These are phyloP conservation scores for Boletus vermiculosoides DNA, from an alignment of 768 basidiomycete genomes.

Conservation along the genomic window DNA sequence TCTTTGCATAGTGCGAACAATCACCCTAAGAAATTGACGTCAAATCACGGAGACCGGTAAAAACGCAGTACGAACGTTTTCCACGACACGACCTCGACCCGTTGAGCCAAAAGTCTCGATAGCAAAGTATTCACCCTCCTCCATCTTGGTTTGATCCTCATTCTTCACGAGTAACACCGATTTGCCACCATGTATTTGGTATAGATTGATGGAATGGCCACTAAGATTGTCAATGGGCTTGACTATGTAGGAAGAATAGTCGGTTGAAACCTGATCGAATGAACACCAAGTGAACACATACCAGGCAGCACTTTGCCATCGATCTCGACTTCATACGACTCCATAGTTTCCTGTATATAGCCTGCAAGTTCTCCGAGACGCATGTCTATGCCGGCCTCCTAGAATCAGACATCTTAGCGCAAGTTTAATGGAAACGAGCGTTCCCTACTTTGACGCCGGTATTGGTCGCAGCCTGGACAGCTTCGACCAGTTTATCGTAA, in stretches of 20 bases:
- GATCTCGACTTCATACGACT: slow-evolving; percentile 96
- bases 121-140: slow-evolving; percentile 98
- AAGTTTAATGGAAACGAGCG: not conserved
- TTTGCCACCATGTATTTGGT: slow-evolving; percentile 94
- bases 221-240: slow-evolving; percentile 93
- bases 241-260: slow-evolving; percentile 47
- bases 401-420: slow-evolving; percentile 7
- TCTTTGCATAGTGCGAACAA: slow-evolving; percentile 88
- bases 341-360: slow-evolving; percentile 97
- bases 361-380: slow-evolving; percentile 90
- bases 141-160: slow-evolving; percentile 93
- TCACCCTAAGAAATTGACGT: slow-evolving; percentile 59
- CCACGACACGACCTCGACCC: slow-evolving; percentile 83
- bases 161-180: slow-evolving; percentile 88
- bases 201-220: slow-evolving; percentile 88
- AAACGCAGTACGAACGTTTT: slow-evolving; percentile 51
- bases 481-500: slow-evolving; percentile 85
- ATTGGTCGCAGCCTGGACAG: slow-evolving; percentile 92
- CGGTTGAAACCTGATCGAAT: not conserved
- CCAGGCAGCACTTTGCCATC: slow-evolving; percentile 80
- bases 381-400: slow-evolving; percentile 97
- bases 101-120: slow-evolving; percentile 99
- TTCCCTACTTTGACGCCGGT: slow-evolving; percentile 79
- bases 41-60: not conserved
- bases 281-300: slow-evolving; percentile 28